Evolutionary conservation across 75 land plant genomes (phyloP).

Genomic region (Sequoia sempervirens): DNA sequence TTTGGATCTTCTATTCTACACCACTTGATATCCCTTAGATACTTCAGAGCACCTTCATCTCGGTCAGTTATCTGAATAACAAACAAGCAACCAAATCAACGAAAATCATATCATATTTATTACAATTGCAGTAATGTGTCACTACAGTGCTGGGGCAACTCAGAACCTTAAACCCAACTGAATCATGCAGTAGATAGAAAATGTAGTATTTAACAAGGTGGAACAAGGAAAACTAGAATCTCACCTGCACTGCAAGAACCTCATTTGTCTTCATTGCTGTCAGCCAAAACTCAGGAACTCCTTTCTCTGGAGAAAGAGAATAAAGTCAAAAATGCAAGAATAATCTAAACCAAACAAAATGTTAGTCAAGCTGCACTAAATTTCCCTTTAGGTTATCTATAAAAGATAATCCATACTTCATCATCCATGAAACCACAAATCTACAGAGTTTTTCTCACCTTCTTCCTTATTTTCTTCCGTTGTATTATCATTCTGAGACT

Average conservation of each 20-base stretch:
- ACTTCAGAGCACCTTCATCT: slow-evolving; percentile 95
- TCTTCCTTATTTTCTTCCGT: slow-evolving; percentile 34
- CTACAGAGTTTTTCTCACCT: slow-evolving; percentile 24
- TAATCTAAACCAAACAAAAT: not conserved
- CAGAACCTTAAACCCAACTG: not conserved
- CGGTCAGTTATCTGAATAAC: slow-evolving; percentile 82
- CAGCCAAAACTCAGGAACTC: slow-evolving; percentile 94
- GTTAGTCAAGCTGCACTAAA: not conserved
- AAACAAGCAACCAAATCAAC: no score
- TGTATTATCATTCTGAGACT: slow-evolving; percentile 23
- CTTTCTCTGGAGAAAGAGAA: slow-evolving; percentile 55
- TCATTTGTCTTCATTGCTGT: slow-evolving; percentile 92
- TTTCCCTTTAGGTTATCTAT: not conserved
- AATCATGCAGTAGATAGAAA: not conserved
- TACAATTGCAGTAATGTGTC: not conserved
- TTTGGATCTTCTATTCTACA: slow-evolving; percentile 71
- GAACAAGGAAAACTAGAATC: not conserved
- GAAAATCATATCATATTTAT: no score
- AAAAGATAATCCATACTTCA: not conserved
- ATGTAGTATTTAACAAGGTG: not conserved
- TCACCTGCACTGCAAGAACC: slow-evolving; percentile 80
- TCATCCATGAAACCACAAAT: not conserved
- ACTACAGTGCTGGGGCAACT: not conserved
- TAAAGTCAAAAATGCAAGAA: not conserved
- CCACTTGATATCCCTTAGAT: slow-evolving; percentile 86